phyloP scores from a whole-genome alignment of 805 yeast species.

The Myxozyma neglecta region DNA sequence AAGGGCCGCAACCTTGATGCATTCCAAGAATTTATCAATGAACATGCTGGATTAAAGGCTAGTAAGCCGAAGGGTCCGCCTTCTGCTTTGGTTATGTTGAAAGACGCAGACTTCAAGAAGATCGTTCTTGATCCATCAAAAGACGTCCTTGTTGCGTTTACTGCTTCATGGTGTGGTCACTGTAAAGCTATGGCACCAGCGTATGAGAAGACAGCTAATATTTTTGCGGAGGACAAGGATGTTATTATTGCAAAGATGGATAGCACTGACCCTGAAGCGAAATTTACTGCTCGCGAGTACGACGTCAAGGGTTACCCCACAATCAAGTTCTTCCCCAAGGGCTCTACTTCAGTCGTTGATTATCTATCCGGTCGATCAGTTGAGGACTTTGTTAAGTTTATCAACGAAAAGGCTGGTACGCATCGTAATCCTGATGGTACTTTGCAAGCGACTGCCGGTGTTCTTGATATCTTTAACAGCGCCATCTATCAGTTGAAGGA shows the following conservation, averaged over 20 bases:
- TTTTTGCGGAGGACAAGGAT: constrained; percentile 45
- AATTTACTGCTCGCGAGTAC: constrained; percentile 45
- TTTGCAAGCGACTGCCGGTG: constrained; percentile 46
- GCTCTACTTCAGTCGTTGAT: constrained; percentile 47
- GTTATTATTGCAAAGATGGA: constrained; percentile 51
- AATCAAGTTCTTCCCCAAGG: constrained; percentile 49
- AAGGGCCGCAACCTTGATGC: constrained; percentile 52
- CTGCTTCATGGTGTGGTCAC: constrained; percentile 61
- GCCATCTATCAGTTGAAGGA: constrained; percentile 38
- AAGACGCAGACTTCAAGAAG: constrained; percentile 49
- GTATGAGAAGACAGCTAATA: constrained; percentile 52
- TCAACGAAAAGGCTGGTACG: constrained; percentile 45
- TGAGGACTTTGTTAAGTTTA: constrained; percentile 52
- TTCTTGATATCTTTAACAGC: constrained; percentile 41
- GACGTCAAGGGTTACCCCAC: constrained; percentile 55
- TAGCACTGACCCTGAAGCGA: constrained; percentile 48
- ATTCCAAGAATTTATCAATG: constrained; percentile 54
- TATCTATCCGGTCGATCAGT: constrained; percentile 55
- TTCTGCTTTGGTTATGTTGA: constrained; percentile 32
- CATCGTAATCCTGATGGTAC: constrained; percentile 47
- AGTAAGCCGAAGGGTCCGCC: constrained; percentile 18
- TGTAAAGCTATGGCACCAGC: constrained; percentile 56
- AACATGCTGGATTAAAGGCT: constrained; percentile 29
- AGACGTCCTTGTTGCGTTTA: constrained; percentile 52
- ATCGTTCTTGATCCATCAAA: constrained; percentile 43